Base-by-base conservation (phyloP, 352 stramenopile species). In the Thalassiosira mediterranea region DNA sequence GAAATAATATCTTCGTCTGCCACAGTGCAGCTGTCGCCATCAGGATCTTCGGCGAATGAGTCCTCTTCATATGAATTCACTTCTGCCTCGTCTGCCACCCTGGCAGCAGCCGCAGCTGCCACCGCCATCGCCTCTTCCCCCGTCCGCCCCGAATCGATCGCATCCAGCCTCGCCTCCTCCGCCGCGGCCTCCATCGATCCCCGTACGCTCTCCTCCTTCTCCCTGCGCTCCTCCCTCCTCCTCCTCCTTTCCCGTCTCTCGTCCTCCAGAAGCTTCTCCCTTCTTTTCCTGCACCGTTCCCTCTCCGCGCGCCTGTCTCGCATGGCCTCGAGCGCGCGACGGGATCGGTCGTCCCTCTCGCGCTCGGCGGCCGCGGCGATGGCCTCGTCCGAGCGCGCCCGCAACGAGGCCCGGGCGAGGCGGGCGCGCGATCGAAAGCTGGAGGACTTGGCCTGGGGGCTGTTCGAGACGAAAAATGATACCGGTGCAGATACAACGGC, bases 381-480 rank as follows among this genome's bases (percentile, higher is more conserved):
- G 37, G 61, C 62, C 21, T 71, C 57, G n/a, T 72, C 21, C 17
- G 63, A 64, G 26, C 64, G 63, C 44, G 63, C 56, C 31, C 49
- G 26, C 11, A 81, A 37, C 3, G 72, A 66, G 42, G 59, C 63
- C 17, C 66, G 64, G 29, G 57, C 72, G n/a, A 28, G 29, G 44
- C 72, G 71, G 19, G 65, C 52, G n/a, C 72, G 60, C 34, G 63
- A 76, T 62, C 38, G 48, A 62, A 81, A 81, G 49, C 48, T 81
- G 25, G 64, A 72, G n/a, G 49, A 13, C 19, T 62, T 72, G 3
- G 51, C 15, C 26, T 71, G 37, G 4, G 63, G 57, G 51, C 47
- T 71, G 57, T 21, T 79, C n/a, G 63, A 44, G 21, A 76, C 42
- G 29, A 81, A 70, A 25, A 74, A 80, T 37, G 66, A 68, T 28